Base-by-base conservation (phyloP, 228 moss, liverwort and hornwort species). In the Sphagnum fallax region DNA sequence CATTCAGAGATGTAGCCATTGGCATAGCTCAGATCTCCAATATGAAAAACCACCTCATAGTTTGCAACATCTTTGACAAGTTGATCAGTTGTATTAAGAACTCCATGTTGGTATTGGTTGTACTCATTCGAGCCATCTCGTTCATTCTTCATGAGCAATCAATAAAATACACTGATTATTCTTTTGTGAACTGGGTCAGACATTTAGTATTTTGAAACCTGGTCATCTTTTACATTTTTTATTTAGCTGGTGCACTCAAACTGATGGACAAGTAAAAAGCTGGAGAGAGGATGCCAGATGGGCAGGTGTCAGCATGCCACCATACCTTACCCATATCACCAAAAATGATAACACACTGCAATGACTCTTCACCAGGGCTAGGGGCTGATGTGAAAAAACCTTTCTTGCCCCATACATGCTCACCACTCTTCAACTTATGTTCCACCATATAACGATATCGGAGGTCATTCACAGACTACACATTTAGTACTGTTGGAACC, bases 241-340 rank as follows among this genome's bases (percentile, higher is more conserved):
- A 32, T 32, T 32, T 32, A 32, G 73, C 86, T 86, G 72, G 15
- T 72, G 18, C 60, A 73, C 50, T 15, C 70, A 70, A 66, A 55
- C 12, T 8, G 55, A 55, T 8, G 12, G 12, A 55, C 55, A 12
- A 8, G 12, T 55, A 12, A 1, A 55, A 55, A 55, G 8, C 12
- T 55, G 55, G 12, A 55, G 55, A 10, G 10, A 63, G 16, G 63
- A 1, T 60, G 4, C 14, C 60, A 60, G 6, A 14, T 6, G 3
- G 6, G 6, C 16, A 62, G 18, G 6, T 6, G 18, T 32, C 32
- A 15, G 9, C 62, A 62, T 5, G 62, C 10, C 50, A 4, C 11
- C 5, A 8, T 70, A 92, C 92, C 89, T 92, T 89, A 32, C 92
- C 92, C 85, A 92, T 80, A 63, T 92, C 92, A 50, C 92, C 92